phyloP scores from a whole-genome alignment of 2,329 filamentous ascomycete species.

The Fusarium sp. region DNA sequence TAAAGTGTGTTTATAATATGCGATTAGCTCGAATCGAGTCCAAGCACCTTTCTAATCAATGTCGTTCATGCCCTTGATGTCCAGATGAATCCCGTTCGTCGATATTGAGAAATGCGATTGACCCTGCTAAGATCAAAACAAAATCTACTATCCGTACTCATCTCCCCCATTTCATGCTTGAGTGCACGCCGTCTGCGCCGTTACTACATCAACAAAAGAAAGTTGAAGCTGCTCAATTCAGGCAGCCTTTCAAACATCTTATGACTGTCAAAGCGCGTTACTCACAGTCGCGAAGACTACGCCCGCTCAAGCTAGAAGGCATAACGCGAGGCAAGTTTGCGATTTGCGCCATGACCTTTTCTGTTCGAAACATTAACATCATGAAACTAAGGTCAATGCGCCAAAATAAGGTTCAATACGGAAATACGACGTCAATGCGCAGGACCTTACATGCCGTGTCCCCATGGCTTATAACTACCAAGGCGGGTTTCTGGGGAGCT shows the following conservation, averaged over 20 bases:
- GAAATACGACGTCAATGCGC: not conserved
- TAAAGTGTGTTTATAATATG: not conserved
- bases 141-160: not conserved
- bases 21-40: not conserved
- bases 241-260: not conserved
- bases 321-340: not conserved
- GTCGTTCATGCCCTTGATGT: not conserved
- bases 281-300: not conserved
- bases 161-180: not conserved
- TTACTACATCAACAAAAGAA: not conserved
- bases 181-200: accelerated
- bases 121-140: not conserved
- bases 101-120: not conserved
- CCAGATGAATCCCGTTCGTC: not conserved
- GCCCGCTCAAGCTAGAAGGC: not conserved
- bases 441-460: not conserved
- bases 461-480: not conserved
- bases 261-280: not conserved
- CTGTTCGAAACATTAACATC: not conserved
- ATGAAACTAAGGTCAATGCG: not conserved
- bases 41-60: not conserved
- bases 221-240: not conserved
- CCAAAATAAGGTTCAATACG: not conserved
- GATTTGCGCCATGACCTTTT: not conserved
- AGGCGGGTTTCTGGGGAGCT: not conserved